phyloP scores from a whole-genome alignment of 2,329 filamentous ascomycete genomes.

The Aspergillus awamori region DNA sequence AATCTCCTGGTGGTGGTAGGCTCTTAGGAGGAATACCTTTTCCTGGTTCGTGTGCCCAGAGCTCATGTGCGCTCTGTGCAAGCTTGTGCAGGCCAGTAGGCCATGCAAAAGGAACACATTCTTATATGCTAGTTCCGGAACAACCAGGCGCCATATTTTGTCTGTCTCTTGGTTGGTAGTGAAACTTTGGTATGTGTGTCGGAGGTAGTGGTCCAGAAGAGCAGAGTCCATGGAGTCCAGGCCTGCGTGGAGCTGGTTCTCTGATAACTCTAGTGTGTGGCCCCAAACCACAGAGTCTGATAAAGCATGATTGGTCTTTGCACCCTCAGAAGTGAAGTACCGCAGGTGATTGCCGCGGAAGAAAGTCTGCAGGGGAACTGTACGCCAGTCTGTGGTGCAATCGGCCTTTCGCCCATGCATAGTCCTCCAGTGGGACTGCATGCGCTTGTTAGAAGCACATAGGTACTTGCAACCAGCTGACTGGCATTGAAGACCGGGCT shows the following conservation, averaged over 20 bases:
- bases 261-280: neutral
- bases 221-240: neutral
- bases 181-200: neutral
- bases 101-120: slow-evolving; percentile 2
- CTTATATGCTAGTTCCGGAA: neutral
- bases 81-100: slow-evolving; percentile 8
- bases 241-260: neutral
- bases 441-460: slow-evolving; percentile 34
- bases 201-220: slow-evolving; percentile 2
- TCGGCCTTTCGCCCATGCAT: slow-evolving; percentile 17
- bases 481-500: slow-evolving; percentile 25
- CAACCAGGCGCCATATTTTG: neutral
- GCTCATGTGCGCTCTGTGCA: slow-evolving; percentile 3
- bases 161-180: neutral
- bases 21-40: neutral
- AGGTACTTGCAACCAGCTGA: slow-evolving; percentile 27
- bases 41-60: neutral
- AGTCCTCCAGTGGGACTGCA: slow-evolving; percentile 34
- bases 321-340: slow-evolving; percentile 25
- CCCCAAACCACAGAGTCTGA: neutral
- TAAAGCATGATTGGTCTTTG: neutral
- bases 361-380: slow-evolving; percentile 30
- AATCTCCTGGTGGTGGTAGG: neutral
- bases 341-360: slow-evolving; percentile 30
- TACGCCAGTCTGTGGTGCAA: neutral